Conservation (phyloP, 2,329 filamentous ascomycete species). For the Ilyonectria sp. region DNA sequence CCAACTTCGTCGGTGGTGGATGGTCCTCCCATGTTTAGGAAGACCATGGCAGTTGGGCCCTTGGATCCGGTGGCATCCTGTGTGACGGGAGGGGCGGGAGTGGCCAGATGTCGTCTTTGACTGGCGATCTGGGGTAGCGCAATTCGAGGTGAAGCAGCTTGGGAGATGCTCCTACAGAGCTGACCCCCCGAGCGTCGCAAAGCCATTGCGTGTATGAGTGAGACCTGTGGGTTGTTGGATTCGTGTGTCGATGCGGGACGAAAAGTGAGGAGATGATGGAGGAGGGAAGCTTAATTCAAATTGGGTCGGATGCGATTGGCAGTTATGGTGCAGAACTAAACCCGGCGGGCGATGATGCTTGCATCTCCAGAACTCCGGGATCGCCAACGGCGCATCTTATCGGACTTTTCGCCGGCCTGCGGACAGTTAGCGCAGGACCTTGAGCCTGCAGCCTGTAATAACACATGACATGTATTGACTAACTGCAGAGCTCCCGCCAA, state of each 20-base stretch:
- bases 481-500: conserved; percentile 42
- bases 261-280: conserved; percentile 9
- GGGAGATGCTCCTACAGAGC: conserved; percentile 48
- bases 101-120: conserved; percentile 55
- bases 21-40: conserved; percentile 98
- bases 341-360: conserved; percentile 47
- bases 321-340: conserved; percentile 40
- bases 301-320: conserved; percentile 37
- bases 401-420: conserved; percentile 32
- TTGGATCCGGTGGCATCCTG: conserved; percentile 79
- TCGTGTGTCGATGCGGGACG: conserved; percentile 7
- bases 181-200: conserved; percentile 50
- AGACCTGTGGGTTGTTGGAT: conserved; percentile 5
- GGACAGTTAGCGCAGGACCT: conserved; percentile 30
- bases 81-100: conserved; percentile 79
- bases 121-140: conserved; percentile 49
- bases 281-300: conserved; percentile 35
- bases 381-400: conserved; percentile 43
- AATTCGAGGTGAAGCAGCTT: conserved; percentile 46
- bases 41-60: conserved; percentile 97
- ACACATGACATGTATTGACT: conserved; percentile 24
- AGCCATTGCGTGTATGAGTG: conserved; percentile 46
- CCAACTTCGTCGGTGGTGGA: conserved; percentile 90
- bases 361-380: conserved; percentile 43
- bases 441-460: background rate